Evolutionary conservation across 192 early-diverging fungal genomes (phyloP).

Genomic region (Entomortierella lignicola): DNA sequence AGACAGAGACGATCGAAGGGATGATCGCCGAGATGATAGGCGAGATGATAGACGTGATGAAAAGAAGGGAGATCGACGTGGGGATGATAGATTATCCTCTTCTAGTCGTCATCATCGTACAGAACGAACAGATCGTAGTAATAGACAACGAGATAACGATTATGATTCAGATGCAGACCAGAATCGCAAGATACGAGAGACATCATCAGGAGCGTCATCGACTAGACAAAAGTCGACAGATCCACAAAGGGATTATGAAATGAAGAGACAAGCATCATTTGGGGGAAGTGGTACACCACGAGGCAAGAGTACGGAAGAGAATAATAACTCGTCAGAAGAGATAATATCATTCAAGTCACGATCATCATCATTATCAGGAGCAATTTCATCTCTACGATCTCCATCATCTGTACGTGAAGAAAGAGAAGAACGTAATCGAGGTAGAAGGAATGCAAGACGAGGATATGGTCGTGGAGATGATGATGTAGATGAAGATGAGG

Average conservation of each 20-base stretch:
- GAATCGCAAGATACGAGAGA: slow-evolving; percentile 8
- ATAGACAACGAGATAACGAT: neutral
- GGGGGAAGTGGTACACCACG: neutral
- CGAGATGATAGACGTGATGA: slow-evolving; percentile 17
- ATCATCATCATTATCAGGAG: neutral
- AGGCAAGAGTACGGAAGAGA: slow-evolving; percentile 2
- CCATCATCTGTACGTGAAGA: neutral
- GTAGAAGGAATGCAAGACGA: slow-evolving; percentile 3
- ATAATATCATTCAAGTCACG: slow-evolving; percentile 24
- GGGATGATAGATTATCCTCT: neutral
- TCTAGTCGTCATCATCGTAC: slow-evolving; percentile 14
- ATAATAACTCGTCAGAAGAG: slow-evolving; percentile 8
- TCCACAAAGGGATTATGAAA: slow-evolving; percentile 31
- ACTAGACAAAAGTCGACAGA: slow-evolving; percentile 9
- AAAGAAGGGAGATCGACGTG: slow-evolving; percentile 5
- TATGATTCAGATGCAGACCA: neutral
- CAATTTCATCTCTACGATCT: neutral
- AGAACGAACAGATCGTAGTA: slow-evolving; percentile 6
- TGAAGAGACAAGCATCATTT: slow-evolving; percentile 14
- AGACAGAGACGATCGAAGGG: slow-evolving; percentile 16
- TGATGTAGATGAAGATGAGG: slow-evolving; percentile 7
- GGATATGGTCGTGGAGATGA: slow-evolving; percentile 15
- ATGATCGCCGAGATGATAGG: slow-evolving; percentile 7
- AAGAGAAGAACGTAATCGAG: slow-evolving; percentile 1
- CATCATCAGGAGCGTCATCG: slow-evolving; percentile 8